Conservation (phyloP, 208 protist species). For the Herpetomonas tarakana region DNA sequence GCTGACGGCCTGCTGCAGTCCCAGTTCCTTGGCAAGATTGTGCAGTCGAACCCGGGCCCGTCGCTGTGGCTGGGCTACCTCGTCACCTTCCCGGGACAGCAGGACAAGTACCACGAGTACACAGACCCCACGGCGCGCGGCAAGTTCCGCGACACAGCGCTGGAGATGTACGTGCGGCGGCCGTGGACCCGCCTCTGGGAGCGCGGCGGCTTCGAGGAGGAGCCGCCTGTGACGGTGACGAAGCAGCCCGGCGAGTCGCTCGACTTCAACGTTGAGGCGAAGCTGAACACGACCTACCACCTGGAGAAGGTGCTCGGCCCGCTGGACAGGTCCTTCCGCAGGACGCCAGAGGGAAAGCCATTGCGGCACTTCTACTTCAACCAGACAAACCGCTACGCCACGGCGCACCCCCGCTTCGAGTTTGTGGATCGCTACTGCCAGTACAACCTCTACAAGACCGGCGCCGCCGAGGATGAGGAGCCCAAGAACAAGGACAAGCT, state of each 20-base stretch:
- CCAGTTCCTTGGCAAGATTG: constrained; percentile 62
- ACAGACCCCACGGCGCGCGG: constrained; percentile 32
- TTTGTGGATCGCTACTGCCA: constrained; percentile 83
- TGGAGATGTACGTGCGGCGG: constrained; percentile 57
- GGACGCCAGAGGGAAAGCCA: constrained; percentile 28
- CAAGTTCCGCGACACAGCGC: constrained; percentile 59
- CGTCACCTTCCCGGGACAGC: constrained; percentile 61
- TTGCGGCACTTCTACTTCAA: constrained; percentile 68
- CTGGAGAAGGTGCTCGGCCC: constrained; percentile 23
- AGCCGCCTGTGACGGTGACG: constrained; percentile 16
- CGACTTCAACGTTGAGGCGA: constrained; percentile 66
- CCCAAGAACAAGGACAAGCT: constrained; percentile 14
- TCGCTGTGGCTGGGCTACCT: constrained; percentile 80
- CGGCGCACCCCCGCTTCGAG: constrained; percentile 63
- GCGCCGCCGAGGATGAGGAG: constrained; percentile 42
- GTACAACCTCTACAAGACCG: constrained; percentile 80
- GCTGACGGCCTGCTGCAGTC: constrained; percentile 83
- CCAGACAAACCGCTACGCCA: constrained; percentile 53
- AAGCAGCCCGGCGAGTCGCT: constrained; percentile 14
- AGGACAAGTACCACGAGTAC: constrained; percentile 48
- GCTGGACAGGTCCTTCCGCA: constrained; percentile 45
- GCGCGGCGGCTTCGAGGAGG: constrained; percentile 67
- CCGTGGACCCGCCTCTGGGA: constrained; percentile 60
- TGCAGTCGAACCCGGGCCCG: constrained; percentile 42
- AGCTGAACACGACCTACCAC: constrained; percentile 33